These are phyloP conservation scores for Sugiyamaella mastotermitis DNA, from an alignment of 805 yeast genomes.

Conservation along the genomic window DNA sequence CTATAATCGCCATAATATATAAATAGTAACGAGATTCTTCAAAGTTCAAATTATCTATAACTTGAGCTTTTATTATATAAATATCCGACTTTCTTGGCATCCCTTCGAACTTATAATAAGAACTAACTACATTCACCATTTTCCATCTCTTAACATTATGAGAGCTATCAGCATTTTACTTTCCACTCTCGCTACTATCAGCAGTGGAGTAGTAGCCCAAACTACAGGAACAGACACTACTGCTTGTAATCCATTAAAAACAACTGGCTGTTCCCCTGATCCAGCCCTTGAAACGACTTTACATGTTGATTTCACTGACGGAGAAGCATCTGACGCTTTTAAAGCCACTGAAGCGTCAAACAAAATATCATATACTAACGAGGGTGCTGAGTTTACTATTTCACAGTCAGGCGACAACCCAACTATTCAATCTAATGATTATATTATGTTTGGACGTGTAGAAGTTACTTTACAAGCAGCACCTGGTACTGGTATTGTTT, in stretches of 20 bases:
- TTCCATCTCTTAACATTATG: no score
- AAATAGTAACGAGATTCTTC: no score
- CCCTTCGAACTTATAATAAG: no score
- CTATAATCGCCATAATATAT: no score
- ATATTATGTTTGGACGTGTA: slow-evolving; percentile 83
- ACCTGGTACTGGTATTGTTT: slow-evolving; percentile 69
- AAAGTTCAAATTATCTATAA: no score
- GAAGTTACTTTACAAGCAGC: slow-evolving; percentile 71
- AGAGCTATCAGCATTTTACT: no score
- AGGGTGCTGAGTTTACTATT: slow-evolving; percentile 61
- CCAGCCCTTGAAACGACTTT: slow-evolving; percentile 58
- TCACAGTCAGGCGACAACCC: slow-evolving; percentile 70
- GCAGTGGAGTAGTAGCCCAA: no score
- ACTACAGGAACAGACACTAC: no score
- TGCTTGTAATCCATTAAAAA: slow-evolving; percentile 41
- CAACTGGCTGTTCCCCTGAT: slow-evolving; percentile 40
- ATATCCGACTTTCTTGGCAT: no score
- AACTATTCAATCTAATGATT: slow-evolving; percentile 66
- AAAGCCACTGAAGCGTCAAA: slow-evolving; percentile 30
- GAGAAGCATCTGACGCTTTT: slow-evolving; percentile 39
- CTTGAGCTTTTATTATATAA: no score
- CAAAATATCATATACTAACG: slow-evolving; percentile 37
- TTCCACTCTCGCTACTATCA: no score
- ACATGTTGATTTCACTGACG: slow-evolving; percentile 42
- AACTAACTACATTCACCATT: no score